phyloP scores from a whole-genome alignment of 1,284 basidiomycete species.

The Coniophora puteana region DNA sequence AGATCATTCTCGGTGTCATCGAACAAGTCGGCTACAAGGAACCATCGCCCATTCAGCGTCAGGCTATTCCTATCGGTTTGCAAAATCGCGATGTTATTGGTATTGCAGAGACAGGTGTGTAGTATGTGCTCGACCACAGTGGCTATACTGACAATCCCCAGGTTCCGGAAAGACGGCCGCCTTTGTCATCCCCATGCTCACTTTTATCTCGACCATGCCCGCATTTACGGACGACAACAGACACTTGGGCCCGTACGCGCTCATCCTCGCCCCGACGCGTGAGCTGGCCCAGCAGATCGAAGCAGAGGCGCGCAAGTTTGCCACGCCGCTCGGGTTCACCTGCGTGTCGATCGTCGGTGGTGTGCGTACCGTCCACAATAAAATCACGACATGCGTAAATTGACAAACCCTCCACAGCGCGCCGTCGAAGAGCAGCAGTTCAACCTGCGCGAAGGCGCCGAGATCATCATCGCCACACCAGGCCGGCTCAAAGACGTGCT shows the following conservation, averaged over 20 bases:
- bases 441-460: conserved; percentile 91
- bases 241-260: conserved; percentile 89
- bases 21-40: conserved; percentile 95
- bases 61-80: conserved; percentile 96
- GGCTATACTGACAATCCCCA: conserved; percentile 26
- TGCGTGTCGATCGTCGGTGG: conserved; percentile 99
- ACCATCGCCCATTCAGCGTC: conserved; percentile 94
- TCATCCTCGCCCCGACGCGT: conserved; percentile 95
- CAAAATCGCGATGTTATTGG: conserved; percentile 97
- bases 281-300: conserved; percentile 98
- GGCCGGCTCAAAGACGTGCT: conserved; percentile 97
- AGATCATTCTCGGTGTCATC: conserved; percentile 77
- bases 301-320: conserved; percentile 89
- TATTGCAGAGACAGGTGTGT: conserved; percentile 91
- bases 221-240: conserved; percentile 87
- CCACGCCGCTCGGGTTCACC: conserved; percentile 79
- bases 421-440: conserved; percentile 97
- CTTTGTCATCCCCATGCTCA: conserved; percentile 97
- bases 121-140: conserved; percentile 8
- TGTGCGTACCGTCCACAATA: conserved; percentile 56
- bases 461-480: conserved; percentile 98
- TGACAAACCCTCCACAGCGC: conserved; percentile 43
- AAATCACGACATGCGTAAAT: no score
- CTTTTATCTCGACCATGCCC: conserved; percentile 87
- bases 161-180: conserved; percentile 99